phyloP scores from a whole-genome alignment of 2,329 filamentous ascomycete genomes.

The Fusarium keratoplasticum region DNA sequence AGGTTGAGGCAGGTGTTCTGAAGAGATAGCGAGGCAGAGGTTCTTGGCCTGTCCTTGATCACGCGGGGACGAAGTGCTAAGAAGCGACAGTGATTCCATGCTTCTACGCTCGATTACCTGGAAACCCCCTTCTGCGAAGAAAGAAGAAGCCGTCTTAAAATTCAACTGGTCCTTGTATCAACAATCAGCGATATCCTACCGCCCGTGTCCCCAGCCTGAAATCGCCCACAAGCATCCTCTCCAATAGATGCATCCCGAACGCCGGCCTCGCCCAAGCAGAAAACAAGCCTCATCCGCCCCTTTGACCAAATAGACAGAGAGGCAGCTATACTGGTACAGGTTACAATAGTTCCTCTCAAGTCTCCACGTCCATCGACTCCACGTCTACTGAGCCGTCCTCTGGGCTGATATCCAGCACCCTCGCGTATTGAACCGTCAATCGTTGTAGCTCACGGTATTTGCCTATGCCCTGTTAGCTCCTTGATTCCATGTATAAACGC shows the following conservation, averaged over 20 bases:
- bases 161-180: conserved; percentile 27
- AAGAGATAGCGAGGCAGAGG: not conserved
- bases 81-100: conserved; percentile 23
- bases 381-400: conserved; percentile 59
- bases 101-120: conserved; percentile 11
- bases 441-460: conserved; percentile 96
- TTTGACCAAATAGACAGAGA: not conserved
- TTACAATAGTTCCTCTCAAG: conserved; percentile 34
- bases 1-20: not conserved
- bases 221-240: conserved; percentile 17
- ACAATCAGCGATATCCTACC: conserved; percentile 33
- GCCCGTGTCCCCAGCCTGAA: conserved; percentile 11
- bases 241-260: conserved; percentile 29
- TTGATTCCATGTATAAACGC: not conserved
- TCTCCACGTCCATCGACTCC: conserved; percentile 57
- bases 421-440: conserved; percentile 93
- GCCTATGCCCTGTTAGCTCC: conserved; percentile 65
- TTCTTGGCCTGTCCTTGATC: not conserved
- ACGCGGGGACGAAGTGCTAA: not conserved
- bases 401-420: conserved; percentile 74
- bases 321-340: conserved; percentile 36
- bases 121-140: not conserved
- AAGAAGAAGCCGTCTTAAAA: not conserved
- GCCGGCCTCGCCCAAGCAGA: conserved; percentile 28
- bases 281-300: conserved; percentile 9